Percentiles rank a stretch among this genome's conserved stretches.
phyloP scores from a whole-genome alignment of 2,329 filamentous ascomycete genomes.

The Phaeoacremonium minimum region DNA sequence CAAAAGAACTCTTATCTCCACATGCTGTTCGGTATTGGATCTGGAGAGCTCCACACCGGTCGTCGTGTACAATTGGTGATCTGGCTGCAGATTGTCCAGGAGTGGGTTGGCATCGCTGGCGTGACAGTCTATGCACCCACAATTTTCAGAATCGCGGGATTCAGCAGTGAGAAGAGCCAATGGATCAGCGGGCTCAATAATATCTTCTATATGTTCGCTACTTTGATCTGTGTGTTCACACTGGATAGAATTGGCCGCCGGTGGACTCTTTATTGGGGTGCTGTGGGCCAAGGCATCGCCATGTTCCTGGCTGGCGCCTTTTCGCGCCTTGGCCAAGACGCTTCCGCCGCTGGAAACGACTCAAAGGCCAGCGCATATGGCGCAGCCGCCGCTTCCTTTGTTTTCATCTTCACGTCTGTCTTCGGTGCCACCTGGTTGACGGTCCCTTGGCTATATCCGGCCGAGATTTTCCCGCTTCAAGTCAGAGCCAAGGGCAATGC shows the following conservation, averaged over 20 bases:
- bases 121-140: constrained; percentile 57
- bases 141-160: constrained; percentile 66
- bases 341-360: constrained; percentile 36
- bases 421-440: constrained; percentile 63
- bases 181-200: constrained; percentile 58
- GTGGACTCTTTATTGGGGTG: constrained; percentile 67
- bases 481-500: constrained; percentile 71
- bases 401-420: constrained; percentile 63
- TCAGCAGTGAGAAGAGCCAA: constrained; percentile 53
- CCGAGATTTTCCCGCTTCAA: constrained; percentile 70
- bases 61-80: constrained; percentile 66
- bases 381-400: constrained; percentile 64
- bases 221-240: constrained; percentile 65
- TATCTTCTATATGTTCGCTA: constrained; percentile 55
- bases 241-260: constrained; percentile 65
- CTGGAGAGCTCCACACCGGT: constrained; percentile 61
- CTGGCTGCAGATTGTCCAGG: constrained; percentile 68
- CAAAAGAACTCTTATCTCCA: constrained; percentile 54
- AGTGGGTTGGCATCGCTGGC: constrained; percentile 67
- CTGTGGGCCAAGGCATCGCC: constrained; percentile 57
- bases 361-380: constrained; percentile 47
- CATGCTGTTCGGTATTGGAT: constrained; percentile 65
- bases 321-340: constrained; percentile 36
- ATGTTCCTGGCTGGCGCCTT: constrained; percentile 66
- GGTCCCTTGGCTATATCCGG: constrained; percentile 59